phyloP scores from a whole-genome alignment of 441 rosid species.

The Populus tomentosa region DNA sequence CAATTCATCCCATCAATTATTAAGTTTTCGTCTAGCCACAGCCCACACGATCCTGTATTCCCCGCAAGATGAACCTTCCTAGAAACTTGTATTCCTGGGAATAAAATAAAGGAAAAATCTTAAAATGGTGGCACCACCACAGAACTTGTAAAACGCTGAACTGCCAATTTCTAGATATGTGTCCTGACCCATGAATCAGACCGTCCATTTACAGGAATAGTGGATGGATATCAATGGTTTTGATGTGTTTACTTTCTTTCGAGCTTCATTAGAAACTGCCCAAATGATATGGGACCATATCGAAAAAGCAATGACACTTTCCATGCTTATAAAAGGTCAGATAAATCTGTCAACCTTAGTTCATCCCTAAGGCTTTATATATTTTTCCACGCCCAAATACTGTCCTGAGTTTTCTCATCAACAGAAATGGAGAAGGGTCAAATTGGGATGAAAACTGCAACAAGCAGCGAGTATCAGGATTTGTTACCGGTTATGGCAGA shows the following conservation, averaged over 20 bases:
- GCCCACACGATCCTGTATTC: not conserved
- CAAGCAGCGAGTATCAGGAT: no score
- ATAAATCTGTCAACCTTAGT: not conserved
- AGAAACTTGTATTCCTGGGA: conserved; percentile 20
- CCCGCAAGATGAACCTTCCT: conserved; percentile 41
- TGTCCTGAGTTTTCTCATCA: not conserved
- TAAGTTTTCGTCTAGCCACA: conserved; percentile 3
- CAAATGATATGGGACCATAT: not conserved
- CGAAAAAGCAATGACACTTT: not conserved
- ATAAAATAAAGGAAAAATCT: not conserved
- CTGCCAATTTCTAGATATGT: not conserved
- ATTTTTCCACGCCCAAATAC: not conserved
- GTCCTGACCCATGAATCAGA: not conserved
- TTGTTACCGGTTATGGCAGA: conserved; percentile 88
- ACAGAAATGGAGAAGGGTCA: conserved; percentile 27
- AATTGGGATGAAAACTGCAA: conserved; percentile 4
- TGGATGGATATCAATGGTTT: not conserved
- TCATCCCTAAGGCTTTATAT: not conserved
- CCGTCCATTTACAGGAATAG: not conserved
- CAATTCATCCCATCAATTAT: conserved; percentile 4
- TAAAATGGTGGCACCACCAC: not conserved
- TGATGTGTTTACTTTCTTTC: not conserved
- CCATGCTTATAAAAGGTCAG: not conserved
- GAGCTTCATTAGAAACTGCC: not conserved
- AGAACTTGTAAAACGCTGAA: not conserved